phyloP scores from a whole-genome alignment of 176 grass and related monocot species.

The Oryza rufipogon region DNA sequence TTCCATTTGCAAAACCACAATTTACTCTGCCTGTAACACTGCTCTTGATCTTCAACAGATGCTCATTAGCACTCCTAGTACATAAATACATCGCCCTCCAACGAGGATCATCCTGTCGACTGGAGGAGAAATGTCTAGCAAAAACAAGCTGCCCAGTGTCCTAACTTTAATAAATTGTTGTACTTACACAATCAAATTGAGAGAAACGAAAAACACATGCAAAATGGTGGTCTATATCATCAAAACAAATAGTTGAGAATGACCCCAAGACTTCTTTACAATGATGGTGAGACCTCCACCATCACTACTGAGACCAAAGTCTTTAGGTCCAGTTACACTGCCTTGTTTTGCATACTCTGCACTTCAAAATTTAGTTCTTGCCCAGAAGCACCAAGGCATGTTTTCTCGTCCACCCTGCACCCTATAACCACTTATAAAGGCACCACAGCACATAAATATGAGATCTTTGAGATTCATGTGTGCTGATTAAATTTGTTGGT shows the following conservation, averaged over 20 bases:
- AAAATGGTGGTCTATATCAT: constrained; percentile 45
- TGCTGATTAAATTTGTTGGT: constrained; percentile 36
- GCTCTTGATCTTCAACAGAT: constrained; percentile 14
- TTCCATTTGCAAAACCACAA: neutral
- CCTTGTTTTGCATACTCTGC: constrained; percentile 25
- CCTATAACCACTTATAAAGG: constrained; percentile 23
- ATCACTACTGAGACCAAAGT: constrained; percentile 38
- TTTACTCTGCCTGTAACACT: constrained; percentile 21
- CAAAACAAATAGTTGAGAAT: constrained; percentile 47
- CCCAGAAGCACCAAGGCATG: neutral
- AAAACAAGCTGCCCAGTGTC: constrained; percentile 14
- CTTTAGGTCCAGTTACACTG: constrained; percentile 38
- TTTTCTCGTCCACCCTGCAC: constrained; percentile 30
- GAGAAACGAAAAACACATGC: neutral
- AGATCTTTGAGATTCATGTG: constrained; percentile 27
- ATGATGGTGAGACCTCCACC: constrained; percentile 35
- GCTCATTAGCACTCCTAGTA: constrained; percentile 14
- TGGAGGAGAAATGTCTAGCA: constrained; percentile 5
- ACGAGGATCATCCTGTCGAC: constrained; percentile 4
- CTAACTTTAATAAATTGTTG: constrained; percentile 46
- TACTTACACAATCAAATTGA: constrained; percentile 51
- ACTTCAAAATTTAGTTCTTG: constrained; percentile 27
- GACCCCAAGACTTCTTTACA: constrained; percentile 49
- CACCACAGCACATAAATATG: constrained; percentile 12
- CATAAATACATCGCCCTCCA: constrained; percentile 18